phyloP scores from a whole-genome alignment of 2,329 filamentous ascomycete species.

The Calycina marina region DNA sequence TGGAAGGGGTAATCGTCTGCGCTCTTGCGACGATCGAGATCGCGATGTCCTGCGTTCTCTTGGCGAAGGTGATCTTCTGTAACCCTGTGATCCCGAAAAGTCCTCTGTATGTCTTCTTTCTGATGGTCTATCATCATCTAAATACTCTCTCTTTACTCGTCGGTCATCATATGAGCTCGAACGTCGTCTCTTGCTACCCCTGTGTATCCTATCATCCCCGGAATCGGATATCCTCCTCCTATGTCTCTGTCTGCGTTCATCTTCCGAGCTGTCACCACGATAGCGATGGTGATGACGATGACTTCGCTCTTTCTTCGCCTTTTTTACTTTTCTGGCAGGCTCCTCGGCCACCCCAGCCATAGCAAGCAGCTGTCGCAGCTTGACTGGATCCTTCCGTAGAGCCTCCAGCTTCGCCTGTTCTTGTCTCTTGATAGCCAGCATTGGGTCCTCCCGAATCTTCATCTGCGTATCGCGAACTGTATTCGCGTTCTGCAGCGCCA shows the following conservation, averaged over 20 bases:
- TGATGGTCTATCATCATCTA: slow-evolving; percentile 20
- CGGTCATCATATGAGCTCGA: neutral
- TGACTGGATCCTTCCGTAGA: slow-evolving; percentile 65
- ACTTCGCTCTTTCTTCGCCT: slow-evolving; percentile 29
- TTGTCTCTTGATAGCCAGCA: slow-evolving; percentile 85
- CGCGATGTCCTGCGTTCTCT: neutral
- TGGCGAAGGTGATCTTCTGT: slow-evolving; percentile 23
- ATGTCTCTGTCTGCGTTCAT: slow-evolving; percentile 30
- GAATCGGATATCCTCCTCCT: slow-evolving; percentile 25
- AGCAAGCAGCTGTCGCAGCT: slow-evolving; percentile 50
- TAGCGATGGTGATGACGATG: slow-evolving; percentile 20
- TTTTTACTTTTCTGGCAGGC: slow-evolving; percentile 29
- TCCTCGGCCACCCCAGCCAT: slow-evolving; percentile 42
- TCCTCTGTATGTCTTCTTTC: slow-evolving; percentile 21
- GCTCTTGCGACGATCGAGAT: too few species aligned
- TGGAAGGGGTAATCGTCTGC: too few species aligned
- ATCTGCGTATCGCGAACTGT: slow-evolving; percentile 63
- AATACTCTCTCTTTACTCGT: slow-evolving; percentile 19
- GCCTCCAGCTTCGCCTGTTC: slow-evolving; percentile 70
- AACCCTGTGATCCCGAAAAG: slow-evolving; percentile 17
- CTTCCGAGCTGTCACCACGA: slow-evolving; percentile 16
- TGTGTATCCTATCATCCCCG: slow-evolving; percentile 18
- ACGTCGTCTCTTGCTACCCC: slow-evolving; percentile 22
- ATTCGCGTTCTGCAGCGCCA: slow-evolving; percentile 55
- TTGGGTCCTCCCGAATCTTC: slow-evolving; percentile 82